Base-by-base conservation (phyloP, 495 filamentous ascomycete genomes). In the Penicillium lagena region DNA sequence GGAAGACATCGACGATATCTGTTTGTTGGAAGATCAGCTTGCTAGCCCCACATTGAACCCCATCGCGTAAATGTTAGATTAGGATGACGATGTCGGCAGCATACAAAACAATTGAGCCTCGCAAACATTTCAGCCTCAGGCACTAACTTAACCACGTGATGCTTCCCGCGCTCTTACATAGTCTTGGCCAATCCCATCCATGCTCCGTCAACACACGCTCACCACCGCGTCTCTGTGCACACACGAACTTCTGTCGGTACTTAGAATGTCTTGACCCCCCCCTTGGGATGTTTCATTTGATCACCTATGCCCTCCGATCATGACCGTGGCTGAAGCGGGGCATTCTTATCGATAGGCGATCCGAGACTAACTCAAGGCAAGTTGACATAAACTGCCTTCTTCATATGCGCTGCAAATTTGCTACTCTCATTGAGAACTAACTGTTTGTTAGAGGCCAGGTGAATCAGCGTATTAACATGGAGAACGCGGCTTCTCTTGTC, bases 241-340 rank as follows among this genome's bases (percentile, higher is more conserved):
- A 22, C 22, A 22, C 22, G 22, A 4, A 6, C 4, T 22, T 22
- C 22, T 22, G 2, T 17, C 22, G 22, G 22, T 22, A 4, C 22
- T 22, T 22, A 22, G 4, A 22, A 22, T 17, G 22, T 22, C 22
- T 22, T 22, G 22, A 22, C 22, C 3, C 22, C 6, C 22, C 4
- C 22, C 22, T 22, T 22, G 22, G 22, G 22, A 17, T 22, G 2
- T 0, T 22, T 22, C 4, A 22, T 4, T 22, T 22, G 22, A 6
- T 22, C 22, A 37, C 29, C 12, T 27, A 9, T 22, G 28, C 11
- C 12, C 12, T 8, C 9, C 29, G 42, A 46, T 14, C 78, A 82
- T 12, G 82, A 60, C 31, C 73, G 66, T 12, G 71, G 72, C 12
- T 86, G 70, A 32, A 89, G 37, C 35, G 43, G 46, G 43, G 41